These are phyloP conservation scores for Yamadazyma scolyti DNA, from an alignment of 805 yeast genomes.

Conservation along the genomic window DNA sequence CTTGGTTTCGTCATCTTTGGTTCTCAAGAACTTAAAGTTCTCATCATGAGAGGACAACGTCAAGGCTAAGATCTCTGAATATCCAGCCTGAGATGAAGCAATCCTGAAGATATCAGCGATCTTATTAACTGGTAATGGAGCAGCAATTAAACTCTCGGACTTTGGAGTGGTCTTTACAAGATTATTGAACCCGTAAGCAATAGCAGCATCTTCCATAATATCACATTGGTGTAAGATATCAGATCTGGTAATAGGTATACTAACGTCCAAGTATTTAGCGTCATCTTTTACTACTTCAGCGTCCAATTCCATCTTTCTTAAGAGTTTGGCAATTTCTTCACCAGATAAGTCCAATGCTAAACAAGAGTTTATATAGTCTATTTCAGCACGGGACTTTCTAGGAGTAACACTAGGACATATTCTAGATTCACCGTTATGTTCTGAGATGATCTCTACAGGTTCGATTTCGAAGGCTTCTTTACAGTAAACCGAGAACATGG, in stretches of 20 bases:
- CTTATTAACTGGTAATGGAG: constrained; percentile 88
- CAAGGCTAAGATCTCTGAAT: constrained; percentile 93
- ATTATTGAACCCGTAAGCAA: constrained; percentile 92
- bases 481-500: constrained; percentile 93
- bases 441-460: constrained; percentile 81
- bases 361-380: constrained; percentile 85
- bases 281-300: constrained; percentile 52
- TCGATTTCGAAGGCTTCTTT: constrained; percentile 79
- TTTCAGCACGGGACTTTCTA: constrained; percentile 69
- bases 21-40: constrained; percentile 83
- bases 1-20: constrained; percentile 63
- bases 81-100: constrained; percentile 92
- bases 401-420: constrained; percentile 69
- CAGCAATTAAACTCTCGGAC: constrained; percentile 74
- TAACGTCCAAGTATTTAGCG: constrained; percentile 54
- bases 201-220: constrained; percentile 97
- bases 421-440: constrained; percentile 75
- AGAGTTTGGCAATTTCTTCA: constrained; percentile 62
- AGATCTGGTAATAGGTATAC: constrained; percentile 90
- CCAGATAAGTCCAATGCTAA: constrained; percentile 76
- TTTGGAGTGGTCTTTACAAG: constrained; percentile 76
- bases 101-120: constrained; percentile 84
- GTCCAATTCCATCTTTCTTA: constrained; percentile 76
- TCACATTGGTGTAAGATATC: constrained; percentile 97
- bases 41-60: constrained; percentile 96